Percentiles rank a stretch among this genome's conserved stretches.
phyloP scores from a whole-genome alignment of 345 rosid genomes.

The Murraya paniculata region DNA sequence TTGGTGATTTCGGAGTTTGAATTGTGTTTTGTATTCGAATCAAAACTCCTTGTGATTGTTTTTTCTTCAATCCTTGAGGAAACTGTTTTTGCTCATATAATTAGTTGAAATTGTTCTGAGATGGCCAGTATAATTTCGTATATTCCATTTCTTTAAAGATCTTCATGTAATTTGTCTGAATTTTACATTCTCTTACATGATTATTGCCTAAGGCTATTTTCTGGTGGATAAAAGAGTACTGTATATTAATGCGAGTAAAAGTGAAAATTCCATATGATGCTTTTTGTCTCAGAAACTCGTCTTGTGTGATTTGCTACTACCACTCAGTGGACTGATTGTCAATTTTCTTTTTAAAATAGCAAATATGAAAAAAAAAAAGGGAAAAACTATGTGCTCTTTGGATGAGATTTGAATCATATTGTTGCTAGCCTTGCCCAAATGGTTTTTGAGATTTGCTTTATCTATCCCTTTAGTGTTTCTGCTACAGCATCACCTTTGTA shows the following conservation, averaged over 20 bases:
- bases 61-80: background rate
- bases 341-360: background rate
- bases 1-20: background rate
- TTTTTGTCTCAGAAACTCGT: background rate
- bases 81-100: background rate
- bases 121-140: background rate
- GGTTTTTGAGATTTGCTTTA: background rate
- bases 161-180: background rate
- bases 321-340: background rate
- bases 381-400: background rate
- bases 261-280: background rate
- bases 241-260: background rate
- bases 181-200: background rate
- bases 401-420: background rate
- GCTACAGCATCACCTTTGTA: background rate
- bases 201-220: background rate
- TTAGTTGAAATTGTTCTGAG: background rate
- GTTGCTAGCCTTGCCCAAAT: background rate
- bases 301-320: background rate
- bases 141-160: background rate
- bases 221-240: background rate
- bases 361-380: background rate
- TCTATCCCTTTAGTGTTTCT: background rate
- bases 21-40: background rate
- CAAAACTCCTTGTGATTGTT: background rate